phyloP scores from a whole-genome alignment of 352 stramenopile species.

The Blastocystis sp. region DNA sequence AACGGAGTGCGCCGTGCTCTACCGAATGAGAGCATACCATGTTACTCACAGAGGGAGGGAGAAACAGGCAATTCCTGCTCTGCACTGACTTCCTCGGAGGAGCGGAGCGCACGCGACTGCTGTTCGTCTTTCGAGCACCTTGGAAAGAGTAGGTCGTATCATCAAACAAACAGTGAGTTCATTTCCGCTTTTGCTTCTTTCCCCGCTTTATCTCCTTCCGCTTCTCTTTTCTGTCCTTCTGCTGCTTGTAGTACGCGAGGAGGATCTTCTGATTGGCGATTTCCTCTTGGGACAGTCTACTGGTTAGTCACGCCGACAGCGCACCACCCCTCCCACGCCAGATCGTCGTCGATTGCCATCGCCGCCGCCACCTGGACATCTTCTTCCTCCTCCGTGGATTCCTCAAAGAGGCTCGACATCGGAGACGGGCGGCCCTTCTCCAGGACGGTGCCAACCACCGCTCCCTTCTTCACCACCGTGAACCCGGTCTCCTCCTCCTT shows the following conservation, averaged over 20 bases:
- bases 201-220: slow-evolving; percentile 3
- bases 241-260: slow-evolving; percentile 60
- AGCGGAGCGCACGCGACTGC: neutral
- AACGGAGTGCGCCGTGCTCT: too few relatives aligned
- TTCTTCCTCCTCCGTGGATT: slow-evolving; percentile 23
- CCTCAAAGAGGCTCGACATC: neutral
- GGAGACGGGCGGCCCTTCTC: neutral
- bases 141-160: neutral
- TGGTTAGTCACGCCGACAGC: neutral
- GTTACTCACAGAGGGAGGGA: neutral
- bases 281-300: slow-evolving; percentile 50
- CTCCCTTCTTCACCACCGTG: slow-evolving; percentile 33
- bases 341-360: neutral
- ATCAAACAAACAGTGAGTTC: slow-evolving; percentile 20
- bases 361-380: neutral
- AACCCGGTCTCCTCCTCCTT: neutral
- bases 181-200: slow-evolving; percentile 37
- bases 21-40: neutral
- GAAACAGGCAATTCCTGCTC: too few relatives aligned
- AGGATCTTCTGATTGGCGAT: slow-evolving; percentile 18
- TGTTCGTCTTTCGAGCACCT: neutral
- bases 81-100: too few relatives aligned
- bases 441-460: neutral
- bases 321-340: slow-evolving; percentile 15
- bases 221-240: slow-evolving; percentile 44